Percentiles rank a stretch among this genome's conserved stretches.
Conservation (phyloP, 2,329 filamentous ascomycete species). For the Penicillium sclerotiorum region DNA sequence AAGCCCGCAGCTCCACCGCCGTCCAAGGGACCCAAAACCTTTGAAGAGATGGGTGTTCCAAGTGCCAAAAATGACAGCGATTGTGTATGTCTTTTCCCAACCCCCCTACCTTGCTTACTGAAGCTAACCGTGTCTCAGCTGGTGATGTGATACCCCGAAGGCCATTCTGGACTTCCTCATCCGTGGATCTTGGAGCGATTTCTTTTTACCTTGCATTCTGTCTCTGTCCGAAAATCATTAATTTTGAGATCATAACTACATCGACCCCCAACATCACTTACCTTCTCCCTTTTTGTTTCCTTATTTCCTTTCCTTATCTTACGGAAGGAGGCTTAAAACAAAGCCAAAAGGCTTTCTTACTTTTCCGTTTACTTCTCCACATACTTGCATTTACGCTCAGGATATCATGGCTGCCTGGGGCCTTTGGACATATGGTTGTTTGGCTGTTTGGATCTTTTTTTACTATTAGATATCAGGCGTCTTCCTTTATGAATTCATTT, state of each 20-base stretch:
- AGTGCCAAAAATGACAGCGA: slow-evolving; percentile 80
- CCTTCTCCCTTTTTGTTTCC: no score
- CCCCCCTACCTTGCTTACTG: background rate
- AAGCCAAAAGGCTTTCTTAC: slow-evolving; percentile 15
- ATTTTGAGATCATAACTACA: slow-evolving; percentile 15
- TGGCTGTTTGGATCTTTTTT: slow-evolving; percentile 15
- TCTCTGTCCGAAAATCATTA: slow-evolving; percentile 6
- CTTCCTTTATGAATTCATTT: slow-evolving; percentile 10
- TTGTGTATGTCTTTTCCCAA: slow-evolving; percentile 68
- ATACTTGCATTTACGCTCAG: slow-evolving; percentile 25
- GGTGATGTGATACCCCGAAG: slow-evolving; percentile 45
- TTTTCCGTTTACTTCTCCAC: slow-evolving; percentile 10
- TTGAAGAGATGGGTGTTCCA: slow-evolving; percentile 97
- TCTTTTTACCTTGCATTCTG: slow-evolving; percentile 18
- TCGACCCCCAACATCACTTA: no score
- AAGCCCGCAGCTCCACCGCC: slow-evolving; percentile 34
- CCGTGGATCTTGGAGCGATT: slow-evolving; percentile 18
- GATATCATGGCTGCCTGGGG: slow-evolving; percentile 16
- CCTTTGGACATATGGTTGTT: slow-evolving; percentile 27
- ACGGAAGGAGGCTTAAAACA: no score
- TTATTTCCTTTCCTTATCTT: no score
- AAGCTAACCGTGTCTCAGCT: slow-evolving; percentile 33
- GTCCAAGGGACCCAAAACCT: slow-evolving; percentile 83
- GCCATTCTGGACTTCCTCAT: slow-evolving; percentile 19
- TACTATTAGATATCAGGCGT: slow-evolving; percentile 20